Evolutionary conservation across 805 yeast species (phyloP).

Genomic region (Barnettozyma siamensis): DNA sequence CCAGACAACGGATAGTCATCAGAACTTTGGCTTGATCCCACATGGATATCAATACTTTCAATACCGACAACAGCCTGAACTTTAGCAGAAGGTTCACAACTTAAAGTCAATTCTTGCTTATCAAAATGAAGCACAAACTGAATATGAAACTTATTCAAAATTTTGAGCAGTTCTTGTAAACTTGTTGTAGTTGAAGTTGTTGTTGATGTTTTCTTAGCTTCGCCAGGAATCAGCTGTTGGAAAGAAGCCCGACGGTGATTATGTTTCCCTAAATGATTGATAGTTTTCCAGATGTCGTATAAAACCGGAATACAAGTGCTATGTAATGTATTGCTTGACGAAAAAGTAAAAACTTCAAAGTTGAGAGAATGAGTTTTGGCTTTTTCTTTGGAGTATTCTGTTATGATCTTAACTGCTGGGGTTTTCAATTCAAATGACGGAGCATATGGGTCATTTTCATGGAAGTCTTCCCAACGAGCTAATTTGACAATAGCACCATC

Average conservation of each 20-base stretch:
- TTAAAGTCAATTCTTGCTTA: constrained; percentile 67
- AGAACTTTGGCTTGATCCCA: constrained; percentile 44
- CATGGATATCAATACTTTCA: constrained; percentile 55
- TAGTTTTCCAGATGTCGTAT: constrained; percentile 47
- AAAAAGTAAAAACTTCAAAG: constrained; percentile 52
- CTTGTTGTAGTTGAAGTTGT: neutral
- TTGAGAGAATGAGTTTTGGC: constrained; percentile 40
- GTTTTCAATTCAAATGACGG: constrained; percentile 62
- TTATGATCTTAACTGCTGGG: constrained; percentile 61
- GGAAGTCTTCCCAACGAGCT: constrained; percentile 32
- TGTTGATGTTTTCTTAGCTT: constrained; percentile 10
- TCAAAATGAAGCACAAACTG: constrained; percentile 60
- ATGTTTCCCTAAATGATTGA: constrained; percentile 42
- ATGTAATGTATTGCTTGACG: constrained; percentile 65
- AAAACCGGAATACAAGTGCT: constrained; percentile 79
- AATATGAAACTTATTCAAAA: constrained; percentile 53
- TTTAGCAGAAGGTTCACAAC: constrained; percentile 93
- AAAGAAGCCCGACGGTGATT: neutral
- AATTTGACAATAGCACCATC: constrained; percentile 62
- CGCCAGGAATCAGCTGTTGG: neutral
- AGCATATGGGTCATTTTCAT: constrained; percentile 24
- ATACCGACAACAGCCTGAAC: constrained; percentile 81
- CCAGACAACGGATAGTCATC: constrained; percentile 37
- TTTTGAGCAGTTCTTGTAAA: constrained; percentile 32
- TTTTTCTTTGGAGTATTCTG: constrained; percentile 44